Evolutionary conservation across 805 yeast genomes (phyloP), one percentile per base, ranked within the genome.

Genomic region (Saccharomyces paradoxus): DNA sequence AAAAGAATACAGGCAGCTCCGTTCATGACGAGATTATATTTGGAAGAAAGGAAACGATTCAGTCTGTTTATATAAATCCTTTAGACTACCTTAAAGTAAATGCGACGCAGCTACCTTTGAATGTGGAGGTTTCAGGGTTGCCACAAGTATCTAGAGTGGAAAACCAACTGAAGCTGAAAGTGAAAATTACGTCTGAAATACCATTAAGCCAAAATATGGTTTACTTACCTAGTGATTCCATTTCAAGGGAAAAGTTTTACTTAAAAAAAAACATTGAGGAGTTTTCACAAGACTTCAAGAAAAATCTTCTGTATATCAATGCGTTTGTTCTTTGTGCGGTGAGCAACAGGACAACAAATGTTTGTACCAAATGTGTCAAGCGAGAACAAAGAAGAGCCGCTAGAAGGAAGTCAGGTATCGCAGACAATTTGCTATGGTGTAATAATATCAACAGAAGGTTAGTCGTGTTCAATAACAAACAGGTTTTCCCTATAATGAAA

Each of bases 381-480:
- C 80, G 99, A 65, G 99, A 92, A 67, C 85, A 89, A 64, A 89
- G 94, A 71, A 80, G 99, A 63, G 98, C 98, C 1, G 84, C 92
- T 37, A 81, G 99, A 69, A 82, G 96, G 67, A 92, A 94, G 71
- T 80, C 84, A 3, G 89, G 89, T n/a, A 79, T 82, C 48, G 78
- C 83, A 53, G 92, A 86, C 62, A 84, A 84, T 53, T 72, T 82
- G 50, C 84, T 88, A 74, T 89, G 97, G 84, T 80, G 86, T 63
- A 84, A 87, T 50, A 78, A 79, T 48, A 78, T 82, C 66, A 81
- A 83, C 57, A 86, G 89, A 64, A 81, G 95, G 57, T 96, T 96
- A 1, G 80, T 92, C 49, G 86, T 92, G 41, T 89, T 91, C 76
- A 92, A 94, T 72, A 88, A 96, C 71, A 87, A 89, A 64, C 97